phyloP scores from a whole-genome alignment of 495 filamentous ascomycete species.

The Apiosordaria backusii region DNA sequence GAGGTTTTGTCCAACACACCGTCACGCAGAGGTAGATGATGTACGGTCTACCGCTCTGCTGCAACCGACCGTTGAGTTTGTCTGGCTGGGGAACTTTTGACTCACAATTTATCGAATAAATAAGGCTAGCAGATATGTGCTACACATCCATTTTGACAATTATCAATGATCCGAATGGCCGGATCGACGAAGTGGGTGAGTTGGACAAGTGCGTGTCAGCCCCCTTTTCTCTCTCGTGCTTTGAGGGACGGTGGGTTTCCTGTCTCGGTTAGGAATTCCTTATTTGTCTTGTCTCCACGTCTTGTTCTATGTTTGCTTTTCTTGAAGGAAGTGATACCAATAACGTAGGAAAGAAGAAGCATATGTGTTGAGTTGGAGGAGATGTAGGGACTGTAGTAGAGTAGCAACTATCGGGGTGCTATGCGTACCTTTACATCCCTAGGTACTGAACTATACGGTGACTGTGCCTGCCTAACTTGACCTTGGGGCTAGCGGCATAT shows the following conservation, averaged over 20 bases:
- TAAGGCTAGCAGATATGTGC: neutral
- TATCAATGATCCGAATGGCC: neutral
- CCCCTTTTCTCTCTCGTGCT: neutral
- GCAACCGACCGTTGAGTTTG: neutral
- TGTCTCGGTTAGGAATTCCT: neutral
- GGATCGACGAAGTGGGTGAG: neutral
- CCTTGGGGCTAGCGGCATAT: neutral
- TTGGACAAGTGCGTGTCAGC: neutral
- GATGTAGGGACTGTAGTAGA: too few relatives aligned
- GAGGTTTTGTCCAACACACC: neutral
- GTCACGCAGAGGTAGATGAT: neutral
- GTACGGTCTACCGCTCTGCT: too few relatives aligned
- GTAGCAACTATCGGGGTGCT: too few relatives aligned
- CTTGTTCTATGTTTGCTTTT: too few relatives aligned
- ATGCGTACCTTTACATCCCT: too few relatives aligned
- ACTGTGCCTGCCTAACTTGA: too few relatives aligned
- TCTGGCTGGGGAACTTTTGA: neutral
- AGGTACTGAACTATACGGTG: too few relatives aligned
- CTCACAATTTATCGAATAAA: neutral
- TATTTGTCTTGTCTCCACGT: neutral
- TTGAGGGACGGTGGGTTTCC: neutral
- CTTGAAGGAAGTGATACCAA: too few relatives aligned
- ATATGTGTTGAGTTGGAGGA: too few relatives aligned
- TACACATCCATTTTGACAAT: neutral
- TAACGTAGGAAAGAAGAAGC: too few relatives aligned